Conservation (phyloP, 2,329 filamentous ascomycete species). For the Cytospora mali region DNA sequence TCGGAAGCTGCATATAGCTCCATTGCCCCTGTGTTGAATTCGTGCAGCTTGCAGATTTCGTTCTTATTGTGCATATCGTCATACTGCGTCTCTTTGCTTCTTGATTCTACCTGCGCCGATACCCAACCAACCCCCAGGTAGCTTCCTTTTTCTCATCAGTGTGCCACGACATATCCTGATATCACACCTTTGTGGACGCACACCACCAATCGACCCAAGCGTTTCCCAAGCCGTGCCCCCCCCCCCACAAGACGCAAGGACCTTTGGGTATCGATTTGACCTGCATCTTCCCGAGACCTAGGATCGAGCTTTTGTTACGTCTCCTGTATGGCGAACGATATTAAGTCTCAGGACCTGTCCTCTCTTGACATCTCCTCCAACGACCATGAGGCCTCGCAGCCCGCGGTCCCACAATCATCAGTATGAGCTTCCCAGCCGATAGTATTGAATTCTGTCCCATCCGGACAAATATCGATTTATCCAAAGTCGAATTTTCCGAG, state of each 20-base stretch:
- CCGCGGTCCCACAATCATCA: conserved; percentile 37
- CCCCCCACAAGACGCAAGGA: conserved; percentile 24
- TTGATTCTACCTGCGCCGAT: conserved; percentile 20
- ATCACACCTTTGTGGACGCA: conserved; percentile 25
- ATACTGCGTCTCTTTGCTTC: conserved; percentile 18
- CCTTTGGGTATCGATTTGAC: conserved; percentile 24
- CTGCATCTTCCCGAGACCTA: conserved; percentile 32
- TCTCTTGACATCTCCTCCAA: conserved; percentile 36
- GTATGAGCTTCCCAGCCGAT: conserved; percentile 45
- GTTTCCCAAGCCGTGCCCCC: conserved; percentile 22
- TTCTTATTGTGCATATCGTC: conserved; percentile 22
- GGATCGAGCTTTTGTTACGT: conserved; percentile 20
- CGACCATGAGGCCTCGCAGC: conserved; percentile 32
- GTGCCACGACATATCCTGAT: conserved; percentile 30
- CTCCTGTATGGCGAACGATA: conserved; percentile 35
- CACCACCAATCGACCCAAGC: conserved; percentile 24
- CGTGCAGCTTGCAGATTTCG: conserved; percentile 19
- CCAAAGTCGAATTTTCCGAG: conserved; percentile 45
- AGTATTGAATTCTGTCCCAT: conserved; percentile 44
- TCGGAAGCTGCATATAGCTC: conserved; percentile 9
- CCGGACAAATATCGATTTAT: conserved; percentile 43
- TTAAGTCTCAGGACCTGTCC: conserved; percentile 37
- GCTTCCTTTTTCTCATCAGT: conserved; percentile 23
- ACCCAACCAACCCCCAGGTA: conserved; percentile 22
- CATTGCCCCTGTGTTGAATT: conserved; percentile 11